Evolutionary conservation across 805 yeast species (phyloP), one percentile per base, ranked within the genome.

Genomic region (Wickerhamomyces bisporus): DNA sequence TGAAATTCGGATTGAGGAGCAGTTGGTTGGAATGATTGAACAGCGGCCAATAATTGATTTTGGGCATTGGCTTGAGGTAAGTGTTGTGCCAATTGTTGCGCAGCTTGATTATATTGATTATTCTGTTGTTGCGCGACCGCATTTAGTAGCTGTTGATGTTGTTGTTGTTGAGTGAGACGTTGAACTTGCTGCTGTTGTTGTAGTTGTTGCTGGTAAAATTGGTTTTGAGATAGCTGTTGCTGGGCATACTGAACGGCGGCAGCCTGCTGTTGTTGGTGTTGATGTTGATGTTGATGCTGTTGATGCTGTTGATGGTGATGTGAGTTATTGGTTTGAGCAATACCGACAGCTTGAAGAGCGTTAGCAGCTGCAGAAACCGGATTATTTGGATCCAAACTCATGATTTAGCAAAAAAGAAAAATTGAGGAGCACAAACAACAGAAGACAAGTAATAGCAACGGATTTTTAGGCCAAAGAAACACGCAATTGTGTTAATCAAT

Each of bases 311-410:
- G 53, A 35, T 48, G 55, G 23, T 47, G 53, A 29, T 46, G 53
- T 31, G 40, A 40, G 19, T 41, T 32, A 39, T 39, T 40, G 29
- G 42, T 29, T 34, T 43, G 52, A 12, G 48, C 44, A 23, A 46
- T 39, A 31, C 49, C 48, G 6, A 43, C 53, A 6, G 45, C 49
- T 38, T 53, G 58, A 3, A 53, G 42, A 6, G 55, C 58, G 24
- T 33, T 45, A 18, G 51, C 52, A 16, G 55, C 54, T 34, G 46
- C 53, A 28, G 41, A 42, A 30, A 45, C 48, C 8, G 44, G 43
- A 25, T 26, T 35, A 14, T 42, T 37, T 24, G 49, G 49, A 25
- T 54, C 54, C 39, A 48, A 21, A 21, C 42, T 38, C 42, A 41
- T 41, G 25, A n/a, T 21, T n/a, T 21, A 10, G 10, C 10, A 21